These are phyloP conservation scores for Davidsoniella australis DNA, from an alignment of 2,329 filamentous ascomycete genomes.

Conservation along the genomic window DNA sequence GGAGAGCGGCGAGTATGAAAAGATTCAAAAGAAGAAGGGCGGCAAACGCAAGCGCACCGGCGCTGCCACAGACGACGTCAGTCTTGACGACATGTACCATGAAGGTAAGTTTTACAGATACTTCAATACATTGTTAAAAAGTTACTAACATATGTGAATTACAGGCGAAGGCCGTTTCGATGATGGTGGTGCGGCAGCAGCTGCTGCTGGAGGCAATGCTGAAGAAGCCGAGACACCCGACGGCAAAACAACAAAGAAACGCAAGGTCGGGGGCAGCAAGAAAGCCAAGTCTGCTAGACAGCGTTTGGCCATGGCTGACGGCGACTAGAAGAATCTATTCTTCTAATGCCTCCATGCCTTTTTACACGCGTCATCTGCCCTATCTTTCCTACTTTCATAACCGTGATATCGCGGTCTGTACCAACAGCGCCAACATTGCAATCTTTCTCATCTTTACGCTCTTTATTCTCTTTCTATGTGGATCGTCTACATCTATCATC, in stretches of 20 bases:
- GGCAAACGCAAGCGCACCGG: conserved; percentile 36
- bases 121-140: neutral
- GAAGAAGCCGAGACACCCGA: conserved; percentile 52
- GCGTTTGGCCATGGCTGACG: conserved; percentile 50
- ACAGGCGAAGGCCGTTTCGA: conserved; percentile 93
- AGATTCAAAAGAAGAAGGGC: conserved; percentile 44
- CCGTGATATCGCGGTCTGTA: neutral
- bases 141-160: conserved; percentile 16
- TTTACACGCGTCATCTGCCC: neutral
- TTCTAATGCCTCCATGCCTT: neutral
- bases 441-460: neutral
- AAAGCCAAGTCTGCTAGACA: conserved; percentile 54
- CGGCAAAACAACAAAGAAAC: conserved; percentile 32
- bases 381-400: neutral
- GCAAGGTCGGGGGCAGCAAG: conserved; percentile 35
- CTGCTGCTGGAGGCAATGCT: conserved; percentile 56
- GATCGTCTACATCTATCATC: neutral
- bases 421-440: neutral
- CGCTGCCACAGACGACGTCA: conserved; percentile 27
- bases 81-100: conserved; percentile 95
- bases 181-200: conserved; percentile 63
- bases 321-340: conserved; percentile 19
- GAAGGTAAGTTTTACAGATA: conserved; percentile 55
- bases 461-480: neutral
- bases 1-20: conserved; percentile 51